A percentile compares a stretch with the other conserved stretches of the same genome.
These are phyloP conservation scores for Millerozyma acaciae DNA, from an alignment of 805 yeast species.

Conservation along the genomic window DNA sequence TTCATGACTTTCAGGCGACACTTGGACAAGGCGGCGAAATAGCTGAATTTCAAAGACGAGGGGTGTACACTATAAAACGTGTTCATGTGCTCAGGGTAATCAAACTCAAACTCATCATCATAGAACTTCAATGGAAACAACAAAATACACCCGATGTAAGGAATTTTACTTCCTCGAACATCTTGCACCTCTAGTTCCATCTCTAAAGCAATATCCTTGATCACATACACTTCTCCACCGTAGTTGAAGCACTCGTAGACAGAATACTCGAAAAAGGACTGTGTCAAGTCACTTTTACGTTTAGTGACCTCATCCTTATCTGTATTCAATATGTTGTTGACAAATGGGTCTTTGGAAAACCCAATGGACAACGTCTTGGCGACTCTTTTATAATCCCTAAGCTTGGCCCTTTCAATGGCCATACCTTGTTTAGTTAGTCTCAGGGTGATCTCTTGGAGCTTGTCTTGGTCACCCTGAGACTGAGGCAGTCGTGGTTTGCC, in stretches of 20 bases:
- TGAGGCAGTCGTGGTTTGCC: constrained; percentile 37
- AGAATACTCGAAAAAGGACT: constrained; percentile 50
- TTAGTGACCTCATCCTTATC: constrained; percentile 32
- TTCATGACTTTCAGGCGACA: too few species aligned
- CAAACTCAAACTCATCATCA: constrained; percentile 16
- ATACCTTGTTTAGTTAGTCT: constrained; percentile 9
- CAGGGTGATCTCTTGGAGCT: constrained; percentile 5
- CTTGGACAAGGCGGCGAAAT: constrained; percentile 31
- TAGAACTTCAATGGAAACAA: constrained; percentile 32
- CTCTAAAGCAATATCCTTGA: constrained; percentile 47
- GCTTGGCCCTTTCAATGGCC: constrained; percentile 15
- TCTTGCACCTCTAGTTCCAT: constrained; percentile 22
- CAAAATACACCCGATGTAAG: constrained; percentile 52
- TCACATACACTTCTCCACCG: constrained; percentile 48
- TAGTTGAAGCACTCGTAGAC: constrained; percentile 48
- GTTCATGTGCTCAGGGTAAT: constrained; percentile 17
- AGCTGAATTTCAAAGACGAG: constrained; percentile 33
- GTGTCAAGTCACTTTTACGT: constrained; percentile 40
- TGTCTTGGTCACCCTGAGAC: constrained; percentile 28
- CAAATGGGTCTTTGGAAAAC: constrained; percentile 53
- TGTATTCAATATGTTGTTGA: constrained; percentile 45
- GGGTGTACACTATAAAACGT: constrained; percentile 26
- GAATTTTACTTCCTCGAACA: constrained; percentile 28
- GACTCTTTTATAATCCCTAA: constrained; percentile 51
- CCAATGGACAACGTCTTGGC: constrained; percentile 52